A percentile compares a stretch with the other conserved stretches of the same genome.
phyloP scores from a whole-genome alignment of 139 green algal species.

The Chlorella sp. region DNA sequence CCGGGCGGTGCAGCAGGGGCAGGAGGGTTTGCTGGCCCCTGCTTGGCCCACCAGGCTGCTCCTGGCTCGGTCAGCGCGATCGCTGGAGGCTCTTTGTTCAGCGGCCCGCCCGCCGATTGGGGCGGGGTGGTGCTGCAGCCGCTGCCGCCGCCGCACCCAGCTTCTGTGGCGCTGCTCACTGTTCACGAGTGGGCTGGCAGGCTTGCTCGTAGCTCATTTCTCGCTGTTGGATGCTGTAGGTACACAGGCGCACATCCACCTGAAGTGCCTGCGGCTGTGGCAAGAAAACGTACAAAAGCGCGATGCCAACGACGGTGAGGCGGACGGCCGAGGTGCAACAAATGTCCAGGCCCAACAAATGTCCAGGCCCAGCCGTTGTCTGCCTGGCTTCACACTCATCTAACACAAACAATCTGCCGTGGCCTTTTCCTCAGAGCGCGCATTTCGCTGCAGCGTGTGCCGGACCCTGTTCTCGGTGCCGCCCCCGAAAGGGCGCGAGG shows the following conservation, averaged over 20 bases:
- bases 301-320: constrained; percentile 11
- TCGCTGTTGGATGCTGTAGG: constrained; percentile 4
- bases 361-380: no score
- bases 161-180: no score
- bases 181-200: no score
- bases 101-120: neutral
- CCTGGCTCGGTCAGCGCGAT: neutral
- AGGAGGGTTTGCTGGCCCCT: neutral
- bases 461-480: constrained; percentile 40
- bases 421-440: no score
- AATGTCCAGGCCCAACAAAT: no score
- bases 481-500: constrained; percentile 18
- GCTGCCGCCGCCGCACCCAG: neutral
- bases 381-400: no score
- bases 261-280: constrained; percentile 56
- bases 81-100: neutral
- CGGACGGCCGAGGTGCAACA: no score
- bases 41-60: neutral
- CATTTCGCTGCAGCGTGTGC: constrained; percentile 50
- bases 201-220: no score
- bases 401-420: no score
- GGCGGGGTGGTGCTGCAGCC: neutral
- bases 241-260: constrained; percentile 53
- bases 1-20: neutral
- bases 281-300: constrained; percentile 43